Evolutionary conservation across 352 stramenopile species (phyloP), one percentile per base, ranked within the genome.

Genomic region (Aphanomyces cochlioides): DNA sequence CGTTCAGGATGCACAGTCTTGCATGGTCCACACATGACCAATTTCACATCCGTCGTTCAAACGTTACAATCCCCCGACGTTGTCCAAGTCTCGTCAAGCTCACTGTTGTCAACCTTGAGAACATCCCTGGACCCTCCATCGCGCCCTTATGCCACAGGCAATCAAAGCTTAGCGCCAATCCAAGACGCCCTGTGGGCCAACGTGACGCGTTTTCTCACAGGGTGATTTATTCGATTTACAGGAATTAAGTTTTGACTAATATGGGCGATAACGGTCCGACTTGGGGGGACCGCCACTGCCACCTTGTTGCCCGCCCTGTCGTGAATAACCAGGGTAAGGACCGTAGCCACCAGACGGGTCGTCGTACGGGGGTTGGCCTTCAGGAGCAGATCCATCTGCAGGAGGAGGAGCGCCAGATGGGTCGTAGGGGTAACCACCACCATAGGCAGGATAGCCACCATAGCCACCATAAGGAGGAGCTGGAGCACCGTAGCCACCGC

Each of bases 181-280:
- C 64, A 70, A 70, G 34, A 7, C 12, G 47, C 45, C 3, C 36
- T 70, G 7, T 70, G 64, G 64, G 21, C 50, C 19, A 17, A 47
- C 36, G 36, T 47, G 15, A 5, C 41, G 12, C 54, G 39, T 38
- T 66, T 72, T 38, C 50, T 36, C 3, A 66, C 36, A 70, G 43
- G 43, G 60, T 37, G 60, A n/a, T 34, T 41, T 65, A 60, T 38
- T 65, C 54, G 10, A 67, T 34, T 21, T 70, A n/a, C 7, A 67
- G 28, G 28, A 28, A 28, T 28, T 28, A 28, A 28, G 28, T 28
- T 28, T 28, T 28, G 66, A 36, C 88, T 82, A 93, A 76, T 93
- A 93, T 57, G 86, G 86, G 71, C 86, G 86, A 78, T 93, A 93
- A 80, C 86, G 80, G 34, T 93, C 86, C 74, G 86, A 87, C 74